Conservation (phyloP, 2,329 filamentous ascomycete genomes). For the Beauveria medogensis region DNA sequence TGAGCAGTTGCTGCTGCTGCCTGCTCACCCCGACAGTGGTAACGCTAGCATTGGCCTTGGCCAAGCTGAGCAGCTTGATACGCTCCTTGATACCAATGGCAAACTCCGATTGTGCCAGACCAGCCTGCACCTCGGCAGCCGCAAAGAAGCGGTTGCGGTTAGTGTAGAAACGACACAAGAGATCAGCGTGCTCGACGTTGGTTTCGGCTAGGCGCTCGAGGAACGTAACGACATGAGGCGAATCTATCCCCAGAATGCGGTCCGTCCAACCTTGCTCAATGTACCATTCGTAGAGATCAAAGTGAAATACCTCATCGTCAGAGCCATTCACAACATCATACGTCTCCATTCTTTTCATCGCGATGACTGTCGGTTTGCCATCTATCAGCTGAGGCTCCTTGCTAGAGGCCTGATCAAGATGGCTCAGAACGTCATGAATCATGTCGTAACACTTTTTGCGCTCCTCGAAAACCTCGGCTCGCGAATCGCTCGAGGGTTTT, state of each 20-base stretch:
- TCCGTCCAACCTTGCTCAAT: slow-evolving; percentile 77
- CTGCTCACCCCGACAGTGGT: slow-evolving; percentile 67
- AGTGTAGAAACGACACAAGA: slow-evolving; percentile 88
- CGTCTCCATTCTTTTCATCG: slow-evolving; percentile 76
- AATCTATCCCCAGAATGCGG: slow-evolving; percentile 75
- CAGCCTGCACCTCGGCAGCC: slow-evolving; percentile 77
- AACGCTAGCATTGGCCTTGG: slow-evolving; percentile 87
- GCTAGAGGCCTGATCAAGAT: slow-evolving; percentile 64
- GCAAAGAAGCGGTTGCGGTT: slow-evolving; percentile 77
- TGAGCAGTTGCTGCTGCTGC: slow-evolving; percentile 74
- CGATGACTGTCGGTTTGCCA: slow-evolving; percentile 65
- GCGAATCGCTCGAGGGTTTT: slow-evolving; percentile 61
- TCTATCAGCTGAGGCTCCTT: slow-evolving; percentile 67
- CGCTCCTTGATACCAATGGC: slow-evolving; percentile 70
- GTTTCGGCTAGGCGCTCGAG: slow-evolving; percentile 67
- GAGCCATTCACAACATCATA: slow-evolving; percentile 86
- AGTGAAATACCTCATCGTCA: slow-evolving; percentile 89
- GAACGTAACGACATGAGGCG: slow-evolving; percentile 79
- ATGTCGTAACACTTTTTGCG: slow-evolving; percentile 77
- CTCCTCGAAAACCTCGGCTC: slow-evolving; percentile 58
- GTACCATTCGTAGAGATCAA: slow-evolving; percentile 97
- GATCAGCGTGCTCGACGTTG: slow-evolving; percentile 72
- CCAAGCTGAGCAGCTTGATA: slow-evolving; percentile 81
- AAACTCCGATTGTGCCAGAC: slow-evolving; percentile 79
- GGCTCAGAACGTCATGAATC: slow-evolving; percentile 72